Evolutionary conservation across 208 protist species (phyloP), one percentile per base, ranked within the genome.

Genomic region (Wallacemonas sp.): DNA sequence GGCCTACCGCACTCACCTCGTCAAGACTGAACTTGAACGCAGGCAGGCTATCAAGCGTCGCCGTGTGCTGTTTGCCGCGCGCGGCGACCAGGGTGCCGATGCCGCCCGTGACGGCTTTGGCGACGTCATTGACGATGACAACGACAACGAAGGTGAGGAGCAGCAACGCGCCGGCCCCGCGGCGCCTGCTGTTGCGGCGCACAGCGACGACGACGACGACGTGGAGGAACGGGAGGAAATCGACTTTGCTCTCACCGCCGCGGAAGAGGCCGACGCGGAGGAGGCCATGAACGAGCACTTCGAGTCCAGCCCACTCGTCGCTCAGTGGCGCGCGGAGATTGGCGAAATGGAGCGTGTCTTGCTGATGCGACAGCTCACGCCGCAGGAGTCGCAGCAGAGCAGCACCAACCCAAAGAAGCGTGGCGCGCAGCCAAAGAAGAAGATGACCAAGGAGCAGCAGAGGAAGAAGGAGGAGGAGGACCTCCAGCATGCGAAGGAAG

Each of bases 281-380:
- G 71, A 77, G 37, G 68, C 89, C 52, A 72, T 89, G 59, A 61
- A 81, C 30, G 81, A 89, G 17, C 82, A 83, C 58, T 85, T 82
- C 72, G 65, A 72, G 67, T 65, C 65, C 41, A 87, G 74, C 68
- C 71, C 69, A 42, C 39, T 73, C 48, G 79, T 78, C 27, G 55
- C 68, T 36, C 55, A 68, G 24, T 75, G 91, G 61, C 73, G 75
- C 8, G 79, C 71, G 10, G 73, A 79, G 36, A 71, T 87, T n/a
- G 78, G 66, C 0, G 70, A 87, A 57, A 92, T 97, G 87, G 85
- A 94, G 66, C 79, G 83, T 0, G 84, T 95, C 46, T 71, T 97
- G 67, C 46, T 76, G n/a, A 85, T 89, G 81, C 60, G 72, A 9
- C 79, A 83, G 19, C 36, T 60, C 13, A 78, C 91, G 78, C 59